Conservation (phyloP, 805 yeast genomes). For the Novakomyces olei region DNA sequence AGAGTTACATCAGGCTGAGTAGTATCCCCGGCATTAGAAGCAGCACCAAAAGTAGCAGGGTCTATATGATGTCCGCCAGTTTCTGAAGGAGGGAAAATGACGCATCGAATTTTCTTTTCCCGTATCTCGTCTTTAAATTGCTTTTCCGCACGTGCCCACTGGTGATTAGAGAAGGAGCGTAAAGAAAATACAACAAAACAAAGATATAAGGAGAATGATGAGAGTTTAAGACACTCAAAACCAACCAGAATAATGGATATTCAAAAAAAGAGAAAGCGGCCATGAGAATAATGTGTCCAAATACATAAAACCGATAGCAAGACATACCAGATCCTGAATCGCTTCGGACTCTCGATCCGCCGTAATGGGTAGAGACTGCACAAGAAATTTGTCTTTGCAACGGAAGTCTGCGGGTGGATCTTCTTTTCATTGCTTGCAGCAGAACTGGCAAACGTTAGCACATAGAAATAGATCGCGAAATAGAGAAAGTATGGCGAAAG, state of each 20-base stretch:
- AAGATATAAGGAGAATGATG: slow-evolving; percentile 6
- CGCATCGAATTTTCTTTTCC: slow-evolving; percentile 2
- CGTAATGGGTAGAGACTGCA: slow-evolving; percentile 41
- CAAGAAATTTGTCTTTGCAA: slow-evolving; percentile 1
- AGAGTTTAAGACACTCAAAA: background rate
- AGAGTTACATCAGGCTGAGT: too few relatives aligned
- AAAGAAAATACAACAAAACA: slow-evolving; percentile 4
- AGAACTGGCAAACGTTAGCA: background rate
- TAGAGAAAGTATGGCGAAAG: background rate
- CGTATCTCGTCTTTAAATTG: background rate
- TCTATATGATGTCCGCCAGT: too few relatives aligned
- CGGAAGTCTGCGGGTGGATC: slow-evolving; percentile 1
- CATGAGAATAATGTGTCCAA: slow-evolving; percentile 3
- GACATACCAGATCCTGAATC: slow-evolving; percentile 7
- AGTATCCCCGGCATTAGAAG: too few relatives aligned
- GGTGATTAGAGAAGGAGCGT: too few relatives aligned
- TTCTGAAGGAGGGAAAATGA: too few relatives aligned
- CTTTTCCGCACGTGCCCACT: too few relatives aligned
- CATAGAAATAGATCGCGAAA: background rate
- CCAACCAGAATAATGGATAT: background rate
- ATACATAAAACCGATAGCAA: too few relatives aligned
- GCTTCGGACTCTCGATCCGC: slow-evolving; percentile 6
- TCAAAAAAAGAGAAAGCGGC: background rate
- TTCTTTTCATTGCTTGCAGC: background rate
- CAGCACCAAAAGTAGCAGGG: too few relatives aligned